These are phyloP conservation scores for Crotalaria pallida DNA, from an alignment of 306 rosid species.

Conservation along the genomic window DNA sequence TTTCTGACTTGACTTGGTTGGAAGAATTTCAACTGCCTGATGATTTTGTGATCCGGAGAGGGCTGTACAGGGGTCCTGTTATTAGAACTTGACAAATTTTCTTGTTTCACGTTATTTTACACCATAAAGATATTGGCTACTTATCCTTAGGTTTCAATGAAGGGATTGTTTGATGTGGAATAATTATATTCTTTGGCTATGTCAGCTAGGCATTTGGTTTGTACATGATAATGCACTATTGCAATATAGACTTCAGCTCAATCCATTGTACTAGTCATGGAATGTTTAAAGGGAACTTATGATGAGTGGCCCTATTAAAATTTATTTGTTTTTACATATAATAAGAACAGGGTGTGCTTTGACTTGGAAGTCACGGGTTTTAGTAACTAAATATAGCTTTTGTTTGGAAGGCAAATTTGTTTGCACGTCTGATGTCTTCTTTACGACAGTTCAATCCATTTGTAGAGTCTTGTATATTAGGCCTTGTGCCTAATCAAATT, in stretches of 20 bases:
- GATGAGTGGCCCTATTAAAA: not conserved
- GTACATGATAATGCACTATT: conserved; percentile 47
- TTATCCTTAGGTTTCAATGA: conserved; percentile 35
- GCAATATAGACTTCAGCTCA: conserved; percentile 36
- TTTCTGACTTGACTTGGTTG: conserved; percentile 68
- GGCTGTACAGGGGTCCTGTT: conserved; percentile 84
- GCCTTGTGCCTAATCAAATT: no score
- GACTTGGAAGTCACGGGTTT: not conserved
- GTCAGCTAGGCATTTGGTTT: conserved; percentile 44
- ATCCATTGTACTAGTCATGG: conserved; percentile 22
- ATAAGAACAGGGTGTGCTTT: not conserved
- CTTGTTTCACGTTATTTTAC: conserved; percentile 31
- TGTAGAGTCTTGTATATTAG: no score
- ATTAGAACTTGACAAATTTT: conserved; percentile 63
- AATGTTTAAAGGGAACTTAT: not conserved
- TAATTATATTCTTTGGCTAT: conserved; percentile 42
- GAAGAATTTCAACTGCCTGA: conserved; percentile 90
- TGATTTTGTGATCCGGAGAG: conserved; percentile 87
- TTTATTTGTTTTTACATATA: conserved; percentile 9
- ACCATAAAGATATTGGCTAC: conserved; percentile 28
- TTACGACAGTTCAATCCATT: no score
- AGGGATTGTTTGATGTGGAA: conserved; percentile 42
- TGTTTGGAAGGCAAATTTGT: not conserved
- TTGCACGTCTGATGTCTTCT: no score
- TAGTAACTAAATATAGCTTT: not conserved